Base-by-base conservation (phyloP, 1,284 basidiomycete genomes). In the Rugosomyces carneus region DNA sequence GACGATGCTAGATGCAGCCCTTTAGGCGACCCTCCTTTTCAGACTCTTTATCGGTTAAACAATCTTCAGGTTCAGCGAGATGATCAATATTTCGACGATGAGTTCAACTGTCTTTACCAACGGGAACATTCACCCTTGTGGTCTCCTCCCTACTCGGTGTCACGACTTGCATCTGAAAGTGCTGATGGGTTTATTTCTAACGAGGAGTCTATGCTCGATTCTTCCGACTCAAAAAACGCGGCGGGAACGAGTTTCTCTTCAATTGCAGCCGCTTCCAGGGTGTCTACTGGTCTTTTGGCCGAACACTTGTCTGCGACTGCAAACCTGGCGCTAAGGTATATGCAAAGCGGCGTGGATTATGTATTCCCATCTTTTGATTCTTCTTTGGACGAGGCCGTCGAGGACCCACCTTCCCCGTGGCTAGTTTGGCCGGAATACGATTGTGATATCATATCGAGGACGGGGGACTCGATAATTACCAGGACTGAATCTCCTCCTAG, bases 271-370 rank as follows among this genome's bases (percentile, higher is more conserved):
- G 57, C 60, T 42, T 60, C 63, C 44, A 63, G 62, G 23, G 51
- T 65, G 37, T 59, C 60, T 37, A 51, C 62, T 2, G 54, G 60
- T 19, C 53, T 60, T 32, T 54, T 67, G 35, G 61, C 60, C 23
- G 54, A 57, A 20, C 62, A 64, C 19, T 56, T 67, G n/a, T 61
- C 66, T 13, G 57, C 59, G 23, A 59, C 63, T 10, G 61, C 63
- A 21, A 59, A 65, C 32, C 52, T 60, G 21, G 60, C 65, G 19
- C 53, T 67, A 24, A 56, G 57, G 36, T 55, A 57, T 39, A 53
- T 66, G 51, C 26, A 35, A 5, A 27, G 38, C 18, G 37, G 18
- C 19, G 31, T 45, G 15, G 24, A 40, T 9, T 18, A 21, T 10
- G 29, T 41, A 5, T 37, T 48, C 15, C 15, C 45, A 13, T 44